Percentiles rank a stretch among this genome's conserved stretches.
Evolutionary conservation across 2,329 filamentous ascomycete genomes (phyloP).

Genomic region (Aschersonia sp.): DNA sequence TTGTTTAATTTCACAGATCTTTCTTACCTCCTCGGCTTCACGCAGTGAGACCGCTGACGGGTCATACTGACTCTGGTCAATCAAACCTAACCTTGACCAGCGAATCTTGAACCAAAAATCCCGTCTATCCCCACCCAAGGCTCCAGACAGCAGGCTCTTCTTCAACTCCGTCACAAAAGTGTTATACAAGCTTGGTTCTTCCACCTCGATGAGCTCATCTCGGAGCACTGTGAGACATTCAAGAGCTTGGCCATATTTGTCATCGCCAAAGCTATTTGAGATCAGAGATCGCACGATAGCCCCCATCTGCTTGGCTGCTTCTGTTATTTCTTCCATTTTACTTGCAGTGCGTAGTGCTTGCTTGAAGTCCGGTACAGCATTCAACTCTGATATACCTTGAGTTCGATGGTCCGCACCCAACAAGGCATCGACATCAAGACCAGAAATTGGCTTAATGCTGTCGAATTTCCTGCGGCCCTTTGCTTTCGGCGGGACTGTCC

Average conservation of each 20-base stretch:
- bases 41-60: constrained; percentile 52
- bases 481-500: constrained; percentile 58
- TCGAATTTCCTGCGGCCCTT: constrained; percentile 61
- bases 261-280: constrained; percentile 58
- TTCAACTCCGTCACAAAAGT: constrained; percentile 59
- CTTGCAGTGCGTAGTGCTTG: constrained; percentile 52
- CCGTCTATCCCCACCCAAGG: constrained; percentile 60
- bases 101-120: constrained; percentile 74
- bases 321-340: constrained; percentile 46
- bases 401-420: constrained; percentile 42
- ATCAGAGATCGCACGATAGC: constrained; percentile 56
- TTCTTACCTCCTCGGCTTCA: constrained; percentile 49
- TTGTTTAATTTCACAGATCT: background rate
- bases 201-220: constrained; percentile 59
- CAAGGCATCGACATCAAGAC: constrained; percentile 72
- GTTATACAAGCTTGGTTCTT: constrained; percentile 68
- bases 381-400: constrained; percentile 40
- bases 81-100: constrained; percentile 54
- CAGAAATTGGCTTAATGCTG: constrained; percentile 69
- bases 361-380: constrained; percentile 84
- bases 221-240: constrained; percentile 70
- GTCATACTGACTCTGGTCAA: constrained; percentile 49
- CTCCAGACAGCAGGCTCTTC: constrained; percentile 49
- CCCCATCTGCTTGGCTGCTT: constrained; percentile 62
- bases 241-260: constrained; percentile 57